phyloP scores from a whole-genome alignment of 2,329 filamentous ascomycete species.

The Camillea tinctor region DNA sequence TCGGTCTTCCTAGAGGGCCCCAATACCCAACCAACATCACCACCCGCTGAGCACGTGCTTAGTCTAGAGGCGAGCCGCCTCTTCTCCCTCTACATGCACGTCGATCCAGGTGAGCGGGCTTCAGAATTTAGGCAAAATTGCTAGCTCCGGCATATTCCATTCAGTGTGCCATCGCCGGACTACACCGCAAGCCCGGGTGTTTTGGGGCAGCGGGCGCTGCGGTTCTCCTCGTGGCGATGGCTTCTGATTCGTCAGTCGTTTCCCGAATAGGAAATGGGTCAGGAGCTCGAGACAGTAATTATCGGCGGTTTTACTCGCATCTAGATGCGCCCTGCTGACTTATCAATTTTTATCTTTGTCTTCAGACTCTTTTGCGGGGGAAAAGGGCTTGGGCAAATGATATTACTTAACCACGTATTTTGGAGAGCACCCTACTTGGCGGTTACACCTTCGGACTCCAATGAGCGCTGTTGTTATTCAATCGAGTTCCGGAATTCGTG shows the following conservation, averaged over 20 bases:
- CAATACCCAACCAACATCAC: too few relatives aligned
- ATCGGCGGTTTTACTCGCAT: background rate
- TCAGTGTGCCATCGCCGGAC: background rate
- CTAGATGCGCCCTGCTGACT: background rate
- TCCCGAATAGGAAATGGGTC: background rate
- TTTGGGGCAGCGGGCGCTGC: background rate
- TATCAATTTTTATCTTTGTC: background rate
- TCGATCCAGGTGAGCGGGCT: too few relatives aligned
- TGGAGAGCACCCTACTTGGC: background rate
- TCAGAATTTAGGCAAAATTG: background rate
- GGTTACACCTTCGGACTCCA: too few relatives aligned
- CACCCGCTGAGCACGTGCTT: too few relatives aligned
- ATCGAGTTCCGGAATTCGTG: background rate
- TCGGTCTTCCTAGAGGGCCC: too few relatives aligned
- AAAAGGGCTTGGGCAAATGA: background rate
- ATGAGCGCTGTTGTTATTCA: background rate
- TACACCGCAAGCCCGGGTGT: background rate
- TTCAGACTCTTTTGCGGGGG: background rate
- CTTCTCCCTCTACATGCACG: too few relatives aligned
- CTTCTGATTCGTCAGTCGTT: background rate
- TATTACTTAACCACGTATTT: background rate
- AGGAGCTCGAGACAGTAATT: background rate
- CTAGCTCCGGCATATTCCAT: background rate
- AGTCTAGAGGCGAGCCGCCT: too few relatives aligned
- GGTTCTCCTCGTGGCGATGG: background rate